phyloP scores from a whole-genome alignment of 2,329 filamentous ascomycete genomes.

The Fusarium acutatum region DNA sequence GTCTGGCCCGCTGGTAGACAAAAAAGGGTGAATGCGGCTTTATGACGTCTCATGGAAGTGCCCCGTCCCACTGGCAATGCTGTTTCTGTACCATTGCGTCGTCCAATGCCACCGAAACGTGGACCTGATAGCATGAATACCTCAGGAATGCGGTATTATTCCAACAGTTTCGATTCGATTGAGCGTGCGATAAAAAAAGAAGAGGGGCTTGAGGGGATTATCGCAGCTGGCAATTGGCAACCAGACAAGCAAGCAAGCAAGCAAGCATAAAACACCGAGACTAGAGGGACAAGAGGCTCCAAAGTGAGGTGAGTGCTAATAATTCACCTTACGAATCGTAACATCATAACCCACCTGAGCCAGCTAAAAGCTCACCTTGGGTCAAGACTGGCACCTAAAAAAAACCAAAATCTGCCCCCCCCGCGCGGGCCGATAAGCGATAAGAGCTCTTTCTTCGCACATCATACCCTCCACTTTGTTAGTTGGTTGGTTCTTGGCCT shows the following conservation, averaged over 20 bases:
- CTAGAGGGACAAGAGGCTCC: conserved; percentile 11
- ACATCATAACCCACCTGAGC: conserved; percentile 22
- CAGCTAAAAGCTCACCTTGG: conserved; percentile 26
- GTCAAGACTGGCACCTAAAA: not conserved
- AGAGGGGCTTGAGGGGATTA: conserved; percentile 25
- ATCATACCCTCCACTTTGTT: conserved; percentile 28
- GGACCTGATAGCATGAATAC: conserved; percentile 13
- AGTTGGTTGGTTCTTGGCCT: conserved; percentile 17
- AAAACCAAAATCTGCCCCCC: conserved; percentile 19
- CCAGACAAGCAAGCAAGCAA: conserved; percentile 6
- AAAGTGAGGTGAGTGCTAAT: conserved; percentile 32
- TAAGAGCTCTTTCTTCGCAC: conserved; percentile 37
- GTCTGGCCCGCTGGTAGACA: conserved; percentile 1
- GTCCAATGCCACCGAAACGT: conserved; percentile 33
- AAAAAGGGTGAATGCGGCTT: conserved; percentile 15
- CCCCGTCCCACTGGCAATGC: conserved; percentile 18
- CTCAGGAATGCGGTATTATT: conserved; percentile 31
- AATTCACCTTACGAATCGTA: conserved; percentile 31
- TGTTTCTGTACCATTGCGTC: conserved; percentile 15
- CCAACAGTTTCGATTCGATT: conserved; percentile 24
- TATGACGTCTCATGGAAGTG: conserved; percentile 28
- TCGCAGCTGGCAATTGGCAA: not conserved
- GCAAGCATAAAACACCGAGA: conserved; percentile 37
- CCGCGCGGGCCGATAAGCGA: conserved; percentile 42
- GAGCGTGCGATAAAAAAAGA: conserved; percentile 15